phyloP scores from a whole-genome alignment of 2,329 filamentous ascomycete species.

The Ceratocystiopsis sp. region DNA sequence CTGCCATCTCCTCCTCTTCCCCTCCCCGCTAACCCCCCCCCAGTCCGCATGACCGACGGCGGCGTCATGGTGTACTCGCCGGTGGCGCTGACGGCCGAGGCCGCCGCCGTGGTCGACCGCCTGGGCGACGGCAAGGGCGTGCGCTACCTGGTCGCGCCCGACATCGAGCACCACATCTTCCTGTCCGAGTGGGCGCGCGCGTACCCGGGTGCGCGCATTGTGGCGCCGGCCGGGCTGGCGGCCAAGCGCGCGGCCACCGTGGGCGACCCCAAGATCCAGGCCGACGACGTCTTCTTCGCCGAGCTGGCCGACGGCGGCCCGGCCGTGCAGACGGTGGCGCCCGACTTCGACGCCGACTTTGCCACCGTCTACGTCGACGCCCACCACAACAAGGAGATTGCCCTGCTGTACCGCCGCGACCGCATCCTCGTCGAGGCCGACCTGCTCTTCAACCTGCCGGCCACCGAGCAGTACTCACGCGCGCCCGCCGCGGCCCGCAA shows the following conservation, averaged over 20 bases:
- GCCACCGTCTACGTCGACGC: slow-evolving; percentile 68
- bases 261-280: slow-evolving; percentile 36
- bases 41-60: slow-evolving; percentile 64
- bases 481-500: slow-evolving; percentile 15
- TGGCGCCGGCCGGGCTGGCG: slow-evolving; percentile 67
- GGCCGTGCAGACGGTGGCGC: slow-evolving; percentile 37
- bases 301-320: slow-evolving; percentile 45
- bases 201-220: slow-evolving; percentile 61
- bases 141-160: slow-evolving; percentile 71
- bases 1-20: not conserved
- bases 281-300: slow-evolving; percentile 40
- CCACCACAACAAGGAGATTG: slow-evolving; percentile 72
- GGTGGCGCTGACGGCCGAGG: slow-evolving; percentile 58
- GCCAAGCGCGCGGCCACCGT: slow-evolving; percentile 52
- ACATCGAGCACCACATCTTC: slow-evolving; percentile 92
- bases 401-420: slow-evolving; percentile 69
- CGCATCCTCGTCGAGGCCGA: slow-evolving; percentile 75
- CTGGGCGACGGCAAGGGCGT: slow-evolving; percentile 45
- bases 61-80: slow-evolving; percentile 82
- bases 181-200: slow-evolving; percentile 67
- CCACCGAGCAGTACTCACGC: slow-evolving; percentile 65
- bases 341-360: slow-evolving; percentile 77
- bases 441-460: slow-evolving; percentile 78
- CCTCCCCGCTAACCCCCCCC: slow-evolving; percentile 2
- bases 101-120: slow-evolving; percentile 44